Conservation (phyloP, 225 moss, liverwort and hornwort species). For the Polytrichum formosum region DNA sequence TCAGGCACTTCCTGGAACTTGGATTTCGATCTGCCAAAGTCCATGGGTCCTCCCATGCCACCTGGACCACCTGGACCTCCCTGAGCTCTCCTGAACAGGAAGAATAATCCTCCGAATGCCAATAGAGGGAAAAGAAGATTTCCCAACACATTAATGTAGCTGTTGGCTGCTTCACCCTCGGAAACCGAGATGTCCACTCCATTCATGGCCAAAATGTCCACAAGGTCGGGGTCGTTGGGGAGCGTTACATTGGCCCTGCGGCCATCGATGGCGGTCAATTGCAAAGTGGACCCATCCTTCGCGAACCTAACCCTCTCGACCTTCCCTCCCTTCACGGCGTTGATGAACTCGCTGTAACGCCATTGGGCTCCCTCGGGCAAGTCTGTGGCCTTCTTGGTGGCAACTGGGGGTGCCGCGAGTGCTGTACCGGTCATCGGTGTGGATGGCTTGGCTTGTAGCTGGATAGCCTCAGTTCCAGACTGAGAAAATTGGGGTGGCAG, state of each 20-base stretch:
- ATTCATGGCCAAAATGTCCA: slow-evolving; percentile 41
- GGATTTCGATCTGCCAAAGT: slow-evolving; percentile 31
- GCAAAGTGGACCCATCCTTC: slow-evolving; percentile 29
- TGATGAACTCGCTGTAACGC: slow-evolving; percentile 44
- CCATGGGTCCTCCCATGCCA: slow-evolving; percentile 35
- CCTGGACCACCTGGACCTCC: slow-evolving; percentile 28
- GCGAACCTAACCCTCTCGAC: slow-evolving; percentile 39
- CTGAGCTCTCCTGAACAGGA: slow-evolving; percentile 27
- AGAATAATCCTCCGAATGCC: slow-evolving; percentile 29
- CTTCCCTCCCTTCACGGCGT: slow-evolving; percentile 39
- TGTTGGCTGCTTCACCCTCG: slow-evolving; percentile 35
- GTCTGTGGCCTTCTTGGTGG: slow-evolving; percentile 31
- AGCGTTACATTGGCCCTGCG: slow-evolving; percentile 32
- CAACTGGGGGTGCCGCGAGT: slow-evolving; percentile 21
- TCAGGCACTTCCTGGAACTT: slow-evolving; percentile 36
- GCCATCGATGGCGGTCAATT: slow-evolving; percentile 33
- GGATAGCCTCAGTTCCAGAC: slow-evolving; percentile 13
- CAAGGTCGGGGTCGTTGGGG: slow-evolving; percentile 35
- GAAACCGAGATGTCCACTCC: slow-evolving; percentile 44
- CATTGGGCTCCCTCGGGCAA: slow-evolving; percentile 41
- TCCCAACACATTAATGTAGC: slow-evolving; percentile 34
- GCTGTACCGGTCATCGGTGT: slow-evolving; percentile 19
- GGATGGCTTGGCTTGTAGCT: slow-evolving; percentile 16
- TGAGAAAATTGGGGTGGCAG: slow-evolving; percentile 18
- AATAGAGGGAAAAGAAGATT: slow-evolving; percentile 27